Base-by-base conservation (phyloP, 2,329 filamentous ascomycete species). In the Fusarium sterilihyphosum region DNA sequence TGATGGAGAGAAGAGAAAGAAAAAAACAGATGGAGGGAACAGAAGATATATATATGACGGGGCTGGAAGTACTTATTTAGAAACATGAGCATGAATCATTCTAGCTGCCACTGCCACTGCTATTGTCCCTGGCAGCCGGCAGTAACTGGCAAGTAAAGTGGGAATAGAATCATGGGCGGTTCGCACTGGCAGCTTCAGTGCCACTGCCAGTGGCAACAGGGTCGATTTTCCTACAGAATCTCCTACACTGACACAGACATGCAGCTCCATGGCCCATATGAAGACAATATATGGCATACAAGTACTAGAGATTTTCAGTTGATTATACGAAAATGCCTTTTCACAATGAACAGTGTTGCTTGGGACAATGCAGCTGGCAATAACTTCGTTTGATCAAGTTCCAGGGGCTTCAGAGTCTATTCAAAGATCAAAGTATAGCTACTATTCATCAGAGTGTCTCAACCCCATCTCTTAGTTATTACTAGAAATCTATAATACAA, bases 131-230 rank as follows among this genome's bases (percentile, higher is more conserved):
- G 46, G 29, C 57, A 53, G 52, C 52, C 20, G 52, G 35, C 47
- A 41, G 44, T 52, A 59, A 59, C 52, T 67, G 57, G 56, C 61
- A 71, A 60, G 43, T 20, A 57, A 60, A 50, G 29, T 50, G 29
- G 20, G 33, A 59, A 68, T 54, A 63, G 46, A 44, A 43, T 50
- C 52, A 53, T 35, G 12, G 22, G 37, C 24, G 24, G 52, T n/a
- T 56, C 18, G 24, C 31, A 41, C 31, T 47, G 59, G 26, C 40
- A 63, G 20, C n/a, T 33, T 38, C 26, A 53, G 40, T 59, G 40
- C 31, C 24, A 33, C 52, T 59, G 52, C 50, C 40, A 59, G 61
- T n/a, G 22, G 26, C 18, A 26, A 35, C 18, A 50, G 43, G n/a
- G 41, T 24, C 31, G 33, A 29, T 59, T 16, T n/a, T 12, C 9